These are phyloP conservation scores for Vitis cinerea DNA, from an alignment of 164 flowering plant species.

Conservation along the genomic window DNA sequence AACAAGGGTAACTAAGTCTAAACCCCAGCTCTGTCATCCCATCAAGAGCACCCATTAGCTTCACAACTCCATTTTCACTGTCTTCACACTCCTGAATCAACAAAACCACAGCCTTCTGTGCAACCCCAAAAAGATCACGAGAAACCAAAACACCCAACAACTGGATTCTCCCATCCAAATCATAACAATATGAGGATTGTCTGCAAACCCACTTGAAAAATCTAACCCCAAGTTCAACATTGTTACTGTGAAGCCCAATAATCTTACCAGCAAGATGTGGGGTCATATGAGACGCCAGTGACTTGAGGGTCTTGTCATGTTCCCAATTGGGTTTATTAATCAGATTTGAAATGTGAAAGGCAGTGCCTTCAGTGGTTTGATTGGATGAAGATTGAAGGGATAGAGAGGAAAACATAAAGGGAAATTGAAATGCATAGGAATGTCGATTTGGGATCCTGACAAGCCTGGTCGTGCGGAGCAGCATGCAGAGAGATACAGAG, in stretches of 20 bases:
- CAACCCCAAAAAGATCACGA: constrained; percentile 17
- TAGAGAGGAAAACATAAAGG: background rate
- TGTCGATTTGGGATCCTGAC: background rate
- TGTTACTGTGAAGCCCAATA: constrained; percentile 16
- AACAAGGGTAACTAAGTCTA: constrained; percentile 32
- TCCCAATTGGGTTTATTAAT: constrained; percentile 30
- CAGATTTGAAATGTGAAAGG: constrained; percentile 10
- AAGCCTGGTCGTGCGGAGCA: background rate
- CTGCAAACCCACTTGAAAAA: constrained; percentile 34
- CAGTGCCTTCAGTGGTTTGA: background rate
- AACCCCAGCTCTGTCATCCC: constrained; percentile 21
- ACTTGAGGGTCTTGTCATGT: constrained; percentile 16
- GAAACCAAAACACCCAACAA: constrained; percentile 19
- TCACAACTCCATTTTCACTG: constrained; percentile 18
- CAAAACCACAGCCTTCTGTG: constrained; percentile 24
- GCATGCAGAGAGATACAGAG: constrained; percentile 5
- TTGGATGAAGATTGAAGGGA: constrained; percentile 3
- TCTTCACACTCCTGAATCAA: constrained; percentile 18
- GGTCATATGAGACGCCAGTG: constrained; percentile 31
- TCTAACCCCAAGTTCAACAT: constrained; percentile 12
- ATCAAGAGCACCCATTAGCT: constrained; percentile 22
- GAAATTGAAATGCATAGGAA: background rate
- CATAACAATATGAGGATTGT: constrained; percentile 36
- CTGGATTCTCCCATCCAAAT: constrained; percentile 22
- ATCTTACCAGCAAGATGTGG: constrained; percentile 27